A percentile compares a stretch with the other conserved stretches of the same genome.
Conservation (phyloP, 129 eudicot species). For the Tanacetum coccineum region DNA sequence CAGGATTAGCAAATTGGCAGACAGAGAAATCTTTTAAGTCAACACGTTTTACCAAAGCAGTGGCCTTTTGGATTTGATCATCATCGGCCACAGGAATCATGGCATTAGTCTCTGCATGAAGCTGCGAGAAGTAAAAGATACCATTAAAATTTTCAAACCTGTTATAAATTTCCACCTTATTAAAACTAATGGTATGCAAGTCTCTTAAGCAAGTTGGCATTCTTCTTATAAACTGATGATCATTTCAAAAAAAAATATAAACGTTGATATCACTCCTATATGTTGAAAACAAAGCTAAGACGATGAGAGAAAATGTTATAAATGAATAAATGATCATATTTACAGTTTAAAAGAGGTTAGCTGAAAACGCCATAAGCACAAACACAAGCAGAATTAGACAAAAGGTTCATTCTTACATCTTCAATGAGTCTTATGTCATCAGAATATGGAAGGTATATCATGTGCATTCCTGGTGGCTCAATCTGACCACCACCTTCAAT, state of each 20-base stretch:
- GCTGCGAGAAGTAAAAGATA: constrained; percentile 40
- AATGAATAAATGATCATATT: not conserved
- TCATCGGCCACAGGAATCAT: constrained; percentile 59
- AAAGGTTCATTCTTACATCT: constrained; percentile 43
- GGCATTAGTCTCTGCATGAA: constrained; percentile 50
- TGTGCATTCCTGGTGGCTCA: constrained; percentile 99
- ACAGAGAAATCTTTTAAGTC: constrained; percentile 88
- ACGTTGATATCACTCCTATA: not conserved
- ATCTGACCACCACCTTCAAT: constrained; percentile 72
- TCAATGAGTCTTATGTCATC: constrained; percentile 88
- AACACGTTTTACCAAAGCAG: constrained; percentile 66
- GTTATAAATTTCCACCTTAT: too few relatives aligned
- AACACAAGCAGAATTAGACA: constrained; percentile 9
- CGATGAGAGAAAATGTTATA: not conserved
- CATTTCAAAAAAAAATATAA: not conserved
- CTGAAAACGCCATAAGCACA: constrained; percentile 13
- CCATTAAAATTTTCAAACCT: not conserved
- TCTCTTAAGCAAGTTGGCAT: not conserved
- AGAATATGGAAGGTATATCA: constrained; percentile 95
- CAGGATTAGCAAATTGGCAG: constrained; percentile 96
- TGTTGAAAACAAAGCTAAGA: constrained; percentile 4
- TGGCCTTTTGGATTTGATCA: constrained; percentile 68
- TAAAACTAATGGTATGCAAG: not conserved
- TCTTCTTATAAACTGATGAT: not conserved
- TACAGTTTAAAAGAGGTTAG: constrained; percentile 7